phyloP scores from a whole-genome alignment of 2,329 filamentous ascomycete species.

The Thelonectria rubi region DNA sequence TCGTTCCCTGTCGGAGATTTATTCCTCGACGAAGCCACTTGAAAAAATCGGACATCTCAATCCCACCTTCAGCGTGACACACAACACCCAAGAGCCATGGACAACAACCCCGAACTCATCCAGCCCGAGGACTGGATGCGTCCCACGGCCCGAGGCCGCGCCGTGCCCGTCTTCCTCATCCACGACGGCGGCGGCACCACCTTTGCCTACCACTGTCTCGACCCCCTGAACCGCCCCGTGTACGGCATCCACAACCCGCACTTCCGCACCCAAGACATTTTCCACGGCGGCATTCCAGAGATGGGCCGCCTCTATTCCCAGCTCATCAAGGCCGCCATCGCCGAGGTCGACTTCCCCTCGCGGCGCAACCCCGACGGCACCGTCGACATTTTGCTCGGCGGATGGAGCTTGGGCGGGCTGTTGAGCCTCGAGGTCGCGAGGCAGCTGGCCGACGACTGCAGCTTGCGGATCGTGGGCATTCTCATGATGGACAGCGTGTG shows the following conservation, averaged over 20 bases:
- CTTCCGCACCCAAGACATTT: constrained; percentile 57
- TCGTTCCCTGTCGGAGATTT: not conserved
- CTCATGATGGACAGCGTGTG: constrained; percentile 63
- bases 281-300: constrained; percentile 61
- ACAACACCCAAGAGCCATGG: constrained; percentile 25
- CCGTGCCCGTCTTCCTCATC: constrained; percentile 62
- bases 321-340: constrained; percentile 54
- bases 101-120: constrained; percentile 46
- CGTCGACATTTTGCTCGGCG: constrained; percentile 59
- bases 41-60: too few relatives aligned
- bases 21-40: not conserved
- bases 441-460: constrained; percentile 49
- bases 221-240: constrained; percentile 57
- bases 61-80: too few relatives aligned
- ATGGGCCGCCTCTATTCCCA: constrained; percentile 63
- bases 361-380: constrained; percentile 41
- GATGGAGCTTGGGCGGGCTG: constrained; percentile 65
- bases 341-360: constrained; percentile 41
- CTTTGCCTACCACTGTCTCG: constrained; percentile 65
- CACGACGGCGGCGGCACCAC: constrained; percentile 70
- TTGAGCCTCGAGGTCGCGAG: constrained; percentile 61
- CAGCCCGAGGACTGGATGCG: constrained; percentile 47
- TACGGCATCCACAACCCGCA: constrained; percentile 65
- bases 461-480: constrained; percentile 57
- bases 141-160: constrained; percentile 28